Evolutionary conservation across 2,329 filamentous ascomycete species (phyloP), one percentile per base, ranked within the genome.

Genomic region (Cladosporium oxysporum): DNA sequence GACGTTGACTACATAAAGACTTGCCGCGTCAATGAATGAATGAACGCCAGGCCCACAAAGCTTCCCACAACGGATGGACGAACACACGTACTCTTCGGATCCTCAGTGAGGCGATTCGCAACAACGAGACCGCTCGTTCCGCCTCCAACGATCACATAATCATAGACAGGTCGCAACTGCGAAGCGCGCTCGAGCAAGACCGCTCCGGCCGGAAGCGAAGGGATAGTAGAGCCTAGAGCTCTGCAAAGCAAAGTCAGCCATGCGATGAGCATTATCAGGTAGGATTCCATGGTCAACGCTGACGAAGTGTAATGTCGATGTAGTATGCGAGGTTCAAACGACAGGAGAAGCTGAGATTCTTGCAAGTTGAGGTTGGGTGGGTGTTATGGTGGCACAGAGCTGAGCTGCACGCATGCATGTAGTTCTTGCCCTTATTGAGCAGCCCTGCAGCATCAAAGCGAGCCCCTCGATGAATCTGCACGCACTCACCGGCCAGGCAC

Each of bases 111-210:
- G 29, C 74, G 69, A 55, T 69, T 70, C 0, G 74, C 74, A n/a
- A 76, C 69, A n/a, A 72, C 71, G 21, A 72, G 70, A 29, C 74
- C 74, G 50, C 72, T 72, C 12, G 73, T 72, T 5, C 74, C 73
- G 23, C 69, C 70, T 7, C 74, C 74, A 28, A 75, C 66, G 14
- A 75, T 69, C 26, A 76, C 61, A 41, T 72, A 76, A 69, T 75
- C 74, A 61, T 72, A 73, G 16, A 31, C 50, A n/a, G 18, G 16
- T 7, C 50, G 50, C 28, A 53, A 11, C 28, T 53, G 50, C 28
- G 28, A 28, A 29, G 14, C 7, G 26, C 5, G 1, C 16, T 29
- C 14, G 3, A 53, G 50, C 28, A 53, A 53, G n/a, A 53, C 50
- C 16, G 50, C 50, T 33, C 41, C 50, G 18, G 4, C 28, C 16